Evolutionary conservation across 306 rosid species (phyloP).

Genomic region (Acacia crassicarpa): DNA sequence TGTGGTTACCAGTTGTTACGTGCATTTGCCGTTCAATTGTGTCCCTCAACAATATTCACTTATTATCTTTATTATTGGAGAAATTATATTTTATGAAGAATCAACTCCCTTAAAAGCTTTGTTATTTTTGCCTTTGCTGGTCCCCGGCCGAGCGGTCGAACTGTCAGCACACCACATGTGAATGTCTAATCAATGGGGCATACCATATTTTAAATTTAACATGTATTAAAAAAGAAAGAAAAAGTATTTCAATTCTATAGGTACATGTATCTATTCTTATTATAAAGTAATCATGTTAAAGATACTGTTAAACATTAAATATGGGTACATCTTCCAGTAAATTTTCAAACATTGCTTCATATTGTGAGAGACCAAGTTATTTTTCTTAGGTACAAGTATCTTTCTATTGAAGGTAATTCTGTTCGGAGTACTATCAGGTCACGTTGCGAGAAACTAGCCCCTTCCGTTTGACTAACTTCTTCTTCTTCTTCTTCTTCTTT

Average conservation of each 20-base stretch:
- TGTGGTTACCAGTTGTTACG: constrained; percentile 1
- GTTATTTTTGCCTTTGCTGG: not conserved
- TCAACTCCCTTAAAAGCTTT: not conserved
- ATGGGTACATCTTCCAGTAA: rapidly evolving
- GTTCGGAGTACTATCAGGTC: rapidly evolving
- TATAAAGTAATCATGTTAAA: too few species aligned
- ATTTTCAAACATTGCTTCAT: too few species aligned
- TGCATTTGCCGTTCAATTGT: not conserved
- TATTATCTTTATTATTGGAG: not conserved
- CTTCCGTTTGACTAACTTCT: rapidly evolving
- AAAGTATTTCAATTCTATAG: too few species aligned
- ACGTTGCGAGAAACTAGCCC: too few species aligned
- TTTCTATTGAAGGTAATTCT: too few species aligned
- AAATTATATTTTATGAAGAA: not conserved
- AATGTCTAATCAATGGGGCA: not conserved
- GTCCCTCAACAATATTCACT: not conserved
- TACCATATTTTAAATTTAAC: not conserved
- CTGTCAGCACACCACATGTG: not conserved
- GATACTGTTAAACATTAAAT: too few species aligned
- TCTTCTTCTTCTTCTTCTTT: too few species aligned
- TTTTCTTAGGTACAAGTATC: too few species aligned
- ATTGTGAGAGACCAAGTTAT: too few species aligned
- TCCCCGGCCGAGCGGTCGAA: not conserved
- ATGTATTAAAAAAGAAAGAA: too few species aligned
- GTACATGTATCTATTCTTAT: too few species aligned